Percentiles rank a stretch among this genome's conserved stretches.
Evolutionary conservation across 179 eudicot species (phyloP).

Genomic region (Heliamphora pulchella): DNA sequence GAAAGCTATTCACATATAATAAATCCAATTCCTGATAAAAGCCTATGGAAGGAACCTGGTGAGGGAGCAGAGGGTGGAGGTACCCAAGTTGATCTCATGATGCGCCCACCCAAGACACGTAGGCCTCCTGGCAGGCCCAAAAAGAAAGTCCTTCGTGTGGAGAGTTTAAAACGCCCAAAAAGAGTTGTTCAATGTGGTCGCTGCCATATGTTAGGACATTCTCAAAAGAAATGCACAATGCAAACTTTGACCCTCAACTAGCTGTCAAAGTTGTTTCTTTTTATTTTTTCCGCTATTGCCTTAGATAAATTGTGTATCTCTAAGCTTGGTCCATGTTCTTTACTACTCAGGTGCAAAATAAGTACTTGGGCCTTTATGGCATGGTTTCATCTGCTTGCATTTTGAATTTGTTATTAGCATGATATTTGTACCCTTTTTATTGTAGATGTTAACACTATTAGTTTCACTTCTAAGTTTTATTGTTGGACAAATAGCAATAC

Average conservation of each 20-base stretch:
- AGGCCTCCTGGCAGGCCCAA: constrained; percentile 98
- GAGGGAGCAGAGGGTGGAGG: constrained; percentile 53
- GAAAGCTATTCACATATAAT: constrained; percentile 79
- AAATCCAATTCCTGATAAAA: constrained; percentile 68
- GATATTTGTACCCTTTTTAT: background rate
- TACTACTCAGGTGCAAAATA: constrained; percentile 15
- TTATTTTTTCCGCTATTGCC: constrained; percentile 12
- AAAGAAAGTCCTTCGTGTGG: constrained; percentile 86
- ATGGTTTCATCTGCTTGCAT: constrained; percentile 6
- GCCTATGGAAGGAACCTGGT: constrained; percentile 55
- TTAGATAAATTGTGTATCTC: constrained; percentile 12
- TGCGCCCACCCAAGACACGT: constrained; percentile 82
- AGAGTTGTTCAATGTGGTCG: constrained; percentile 93
- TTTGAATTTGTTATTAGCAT: background rate
- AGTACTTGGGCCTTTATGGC: background rate
- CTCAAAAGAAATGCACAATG: constrained; percentile 90
- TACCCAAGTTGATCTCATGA: constrained; percentile 43
- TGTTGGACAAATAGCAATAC: background rate
- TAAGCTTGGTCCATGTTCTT: constrained; percentile 19
- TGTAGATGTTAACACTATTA: background rate
- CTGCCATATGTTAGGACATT: constrained; percentile 92
- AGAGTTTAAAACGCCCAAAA: constrained; percentile 83
- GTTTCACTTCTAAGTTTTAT: background rate
- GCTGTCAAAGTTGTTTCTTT: constrained; percentile 5
- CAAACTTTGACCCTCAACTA: constrained; percentile 29